phyloP scores from a whole-genome alignment of 257 asterid genomes.

The Gentiana dahurica region DNA sequence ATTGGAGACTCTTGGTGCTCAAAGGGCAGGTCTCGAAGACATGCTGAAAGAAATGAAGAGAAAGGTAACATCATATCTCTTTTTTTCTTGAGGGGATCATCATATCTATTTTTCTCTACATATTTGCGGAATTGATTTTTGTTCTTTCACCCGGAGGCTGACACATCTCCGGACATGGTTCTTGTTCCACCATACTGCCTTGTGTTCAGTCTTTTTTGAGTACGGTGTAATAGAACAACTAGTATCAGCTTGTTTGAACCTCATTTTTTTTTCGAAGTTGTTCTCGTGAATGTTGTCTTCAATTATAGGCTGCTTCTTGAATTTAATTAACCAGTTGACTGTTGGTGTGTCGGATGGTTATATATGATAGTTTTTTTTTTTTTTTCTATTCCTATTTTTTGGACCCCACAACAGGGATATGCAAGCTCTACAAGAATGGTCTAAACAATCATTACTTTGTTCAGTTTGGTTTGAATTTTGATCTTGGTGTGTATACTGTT shows the following conservation, averaged over 20 bases:
- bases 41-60: slow-evolving; percentile 99
- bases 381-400: background rate
- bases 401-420: too few species aligned
- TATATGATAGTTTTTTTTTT: too few species aligned
- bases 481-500: background rate
- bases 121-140: too few species aligned
- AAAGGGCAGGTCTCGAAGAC: slow-evolving; percentile 98
- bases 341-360: too few species aligned
- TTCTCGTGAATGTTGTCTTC: background rate
- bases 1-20: slow-evolving; percentile 92
- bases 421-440: background rate
- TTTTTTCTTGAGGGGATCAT: too few species aligned
- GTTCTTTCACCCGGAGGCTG: background rate
- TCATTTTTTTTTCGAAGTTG: background rate
- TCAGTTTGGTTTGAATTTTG: background rate
- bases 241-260: background rate
- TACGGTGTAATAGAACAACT: background rate
- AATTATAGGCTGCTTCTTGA: background rate
- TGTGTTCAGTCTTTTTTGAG: background rate
- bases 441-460: background rate
- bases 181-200: background rate
- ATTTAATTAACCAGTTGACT: background rate
- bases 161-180: background rate
- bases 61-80: slow-evolving; percentile 36
- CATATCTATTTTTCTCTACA: too few species aligned